These are phyloP conservation scores for Endogone sp. DNA, from an alignment of 192 early-diverging fungal genomes.

Conservation along the genomic window DNA sequence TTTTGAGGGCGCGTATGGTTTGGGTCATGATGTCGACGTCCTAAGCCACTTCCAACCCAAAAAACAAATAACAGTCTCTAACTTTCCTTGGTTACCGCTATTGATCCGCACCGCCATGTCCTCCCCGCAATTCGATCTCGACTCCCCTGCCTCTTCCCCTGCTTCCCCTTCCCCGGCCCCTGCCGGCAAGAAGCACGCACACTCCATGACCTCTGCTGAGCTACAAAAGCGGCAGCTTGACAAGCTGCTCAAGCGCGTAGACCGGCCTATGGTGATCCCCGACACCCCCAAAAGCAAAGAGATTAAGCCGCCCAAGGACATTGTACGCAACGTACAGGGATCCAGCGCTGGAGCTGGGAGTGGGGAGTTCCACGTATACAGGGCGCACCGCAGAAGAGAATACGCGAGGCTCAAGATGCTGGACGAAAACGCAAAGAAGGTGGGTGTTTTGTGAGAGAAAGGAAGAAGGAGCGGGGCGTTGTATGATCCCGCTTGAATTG, in stretches of 20 bases:
- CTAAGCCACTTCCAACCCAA: too few species aligned
- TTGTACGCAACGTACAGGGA: conserved; percentile 87
- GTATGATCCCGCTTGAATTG: too few species aligned
- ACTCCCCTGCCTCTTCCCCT: too few species aligned
- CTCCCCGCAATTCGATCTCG: too few species aligned
- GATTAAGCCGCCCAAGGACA: conserved; percentile 69
- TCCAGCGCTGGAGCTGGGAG: conserved; percentile 94
- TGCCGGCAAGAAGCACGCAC: conserved; percentile 22
- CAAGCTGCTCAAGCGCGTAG: conserved; percentile 71
- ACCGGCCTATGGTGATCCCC: conserved; percentile 77
- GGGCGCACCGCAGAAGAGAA: conserved; percentile 82
- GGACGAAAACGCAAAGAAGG: conserved; percentile 69
- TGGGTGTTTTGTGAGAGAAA: conserved; percentile 25
- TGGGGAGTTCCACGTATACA: conserved; percentile 95
- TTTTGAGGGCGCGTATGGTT: background rate
- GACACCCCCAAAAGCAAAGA: conserved; percentile 43
- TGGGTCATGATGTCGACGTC: background rate
- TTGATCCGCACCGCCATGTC: too few species aligned
- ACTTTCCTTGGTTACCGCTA: too few species aligned
- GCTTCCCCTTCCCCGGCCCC: background rate
- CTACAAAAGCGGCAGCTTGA: conserved; percentile 60
- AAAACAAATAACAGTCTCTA: too few species aligned
- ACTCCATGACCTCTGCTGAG: conserved; percentile 44
- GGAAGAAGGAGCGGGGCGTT: background rate
- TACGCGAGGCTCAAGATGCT: conserved; percentile 74